Evolutionary conservation across 257 asterid genomes (phyloP).

Genomic region (Nicotiana knightiana): DNA sequence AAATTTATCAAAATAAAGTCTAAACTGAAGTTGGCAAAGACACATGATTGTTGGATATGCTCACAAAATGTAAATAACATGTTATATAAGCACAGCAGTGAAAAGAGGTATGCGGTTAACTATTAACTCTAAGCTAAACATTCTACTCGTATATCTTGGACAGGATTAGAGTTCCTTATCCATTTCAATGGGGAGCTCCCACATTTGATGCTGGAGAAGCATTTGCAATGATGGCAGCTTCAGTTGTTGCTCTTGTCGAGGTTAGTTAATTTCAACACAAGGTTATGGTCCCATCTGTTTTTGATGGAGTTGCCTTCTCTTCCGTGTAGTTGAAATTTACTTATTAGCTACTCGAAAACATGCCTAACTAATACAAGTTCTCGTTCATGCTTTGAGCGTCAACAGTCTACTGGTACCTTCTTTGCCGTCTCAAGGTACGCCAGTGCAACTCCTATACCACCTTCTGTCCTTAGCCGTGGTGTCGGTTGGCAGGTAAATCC

Average conservation of each 20-base stretch:
- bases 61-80: neutral
- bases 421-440: constrained; percentile 84
- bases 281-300: neutral
- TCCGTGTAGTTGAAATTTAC: neutral
- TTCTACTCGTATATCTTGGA: neutral
- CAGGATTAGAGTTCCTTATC: constrained; percentile 94
- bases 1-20: neutral
- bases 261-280: constrained; percentile 21
- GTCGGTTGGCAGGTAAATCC: constrained; percentile 88
- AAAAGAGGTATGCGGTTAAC: neutral
- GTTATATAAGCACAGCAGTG: neutral
- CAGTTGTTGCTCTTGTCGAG: constrained; percentile 91
- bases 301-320: neutral
- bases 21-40: neutral
- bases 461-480: constrained; percentile 92
- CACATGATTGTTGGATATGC: neutral
- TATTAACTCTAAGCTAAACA: neutral
- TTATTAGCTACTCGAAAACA: neutral
- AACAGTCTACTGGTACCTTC: constrained; percentile 88
- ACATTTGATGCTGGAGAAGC: constrained; percentile 88
- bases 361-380: neutral
- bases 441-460: constrained; percentile 95
- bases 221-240: constrained; percentile 94
- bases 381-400: neutral
- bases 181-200: constrained; percentile 98